phyloP scores from a whole-genome alignment of 1,284 basidiomycete genomes.

The Chalciporus sp. region DNA sequence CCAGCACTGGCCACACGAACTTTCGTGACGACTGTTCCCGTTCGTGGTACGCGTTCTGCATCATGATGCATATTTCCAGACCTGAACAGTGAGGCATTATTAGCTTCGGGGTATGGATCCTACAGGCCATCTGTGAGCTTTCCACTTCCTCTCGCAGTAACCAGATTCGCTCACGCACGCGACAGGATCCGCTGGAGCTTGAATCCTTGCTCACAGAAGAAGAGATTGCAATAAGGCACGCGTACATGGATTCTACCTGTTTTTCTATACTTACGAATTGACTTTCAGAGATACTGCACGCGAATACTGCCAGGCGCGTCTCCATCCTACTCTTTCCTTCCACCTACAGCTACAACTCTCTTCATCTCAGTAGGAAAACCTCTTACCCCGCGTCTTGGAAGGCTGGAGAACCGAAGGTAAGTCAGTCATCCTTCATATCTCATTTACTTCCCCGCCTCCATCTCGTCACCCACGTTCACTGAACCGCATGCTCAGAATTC shows the following conservation, averaged over 20 bases:
- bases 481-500: constrained; percentile 57
- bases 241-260: not conserved
- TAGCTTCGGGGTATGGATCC: constrained; percentile 22
- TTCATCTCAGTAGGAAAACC: constrained; percentile 59
- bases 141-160: constrained; percentile 22
- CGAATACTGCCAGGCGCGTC: constrained; percentile 77
- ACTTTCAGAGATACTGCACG: constrained; percentile 75
- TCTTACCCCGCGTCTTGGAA: constrained; percentile 83
- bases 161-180: constrained; percentile 1
- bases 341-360: constrained; percentile 1
- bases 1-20: constrained; percentile 14
- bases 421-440: constrained; percentile 14
- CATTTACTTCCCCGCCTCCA: no score
- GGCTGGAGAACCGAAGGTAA: constrained; percentile 87
- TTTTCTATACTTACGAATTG: constrained; percentile 3
- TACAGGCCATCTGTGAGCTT: constrained; percentile 29
- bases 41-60: constrained; percentile 18
- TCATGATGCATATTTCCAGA: not conserved
- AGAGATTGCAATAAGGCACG: constrained; percentile 85
- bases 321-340: constrained; percentile 1
- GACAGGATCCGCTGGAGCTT: constrained; percentile 76
- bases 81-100: constrained; percentile 1
- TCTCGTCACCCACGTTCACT: not conserved
- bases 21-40: constrained; percentile 22
- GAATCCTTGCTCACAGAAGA: constrained; percentile 86